Base-by-base conservation (phyloP, 2,329 filamentous ascomycete species). In the Aureobasidium sp. region DNA sequence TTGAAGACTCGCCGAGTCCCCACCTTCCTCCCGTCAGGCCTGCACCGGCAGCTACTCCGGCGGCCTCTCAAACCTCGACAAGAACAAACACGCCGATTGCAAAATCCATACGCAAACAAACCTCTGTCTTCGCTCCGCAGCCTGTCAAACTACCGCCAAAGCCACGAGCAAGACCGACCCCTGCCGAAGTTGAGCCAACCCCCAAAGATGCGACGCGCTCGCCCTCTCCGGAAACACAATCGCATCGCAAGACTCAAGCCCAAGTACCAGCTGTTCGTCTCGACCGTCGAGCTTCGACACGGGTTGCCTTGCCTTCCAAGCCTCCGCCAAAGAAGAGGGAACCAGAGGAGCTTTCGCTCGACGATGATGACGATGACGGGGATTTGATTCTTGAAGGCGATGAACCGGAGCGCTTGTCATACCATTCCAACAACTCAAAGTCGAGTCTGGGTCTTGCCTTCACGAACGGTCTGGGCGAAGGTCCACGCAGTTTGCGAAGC, bases 401-500 rank as follows among this genome's bases (percentile, higher is more conserved):
- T 38, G 27, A 67, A 64, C 13, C 63, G 62, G 29, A 45, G 21
- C 42, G 23, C n/a, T 21, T 23, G 6, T 40, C 43, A 37, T 58
- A 58, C 25, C 42, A 69, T 60, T 59, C 65, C 66, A 49, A 59
- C 40, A 31, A 65, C 61, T 31, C 61, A 53, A 33, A 65, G 58
- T 19, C 66, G 64, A 10, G 68, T 68, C 67, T 66, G 65, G 3
- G 53, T 25, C 67, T 70, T 23, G 69, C 69, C 9, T 58, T 71
- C 3, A 64, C 64, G 27, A 68, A 69, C 2, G 66, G 67, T 27
- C 64, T 74, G 1, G 70, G 69, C 23, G 67, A 69, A 27, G 75
- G 75, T 3, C 77, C 76, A 2, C 77, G 77, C 46, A 74, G 71
- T 17, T 69, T 78, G 38, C 73, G 72, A 17, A 75, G 73, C 62